Base-by-base conservation (phyloP, 108 stramenopile genomes). In the Schizochytrium sp. region DNA sequence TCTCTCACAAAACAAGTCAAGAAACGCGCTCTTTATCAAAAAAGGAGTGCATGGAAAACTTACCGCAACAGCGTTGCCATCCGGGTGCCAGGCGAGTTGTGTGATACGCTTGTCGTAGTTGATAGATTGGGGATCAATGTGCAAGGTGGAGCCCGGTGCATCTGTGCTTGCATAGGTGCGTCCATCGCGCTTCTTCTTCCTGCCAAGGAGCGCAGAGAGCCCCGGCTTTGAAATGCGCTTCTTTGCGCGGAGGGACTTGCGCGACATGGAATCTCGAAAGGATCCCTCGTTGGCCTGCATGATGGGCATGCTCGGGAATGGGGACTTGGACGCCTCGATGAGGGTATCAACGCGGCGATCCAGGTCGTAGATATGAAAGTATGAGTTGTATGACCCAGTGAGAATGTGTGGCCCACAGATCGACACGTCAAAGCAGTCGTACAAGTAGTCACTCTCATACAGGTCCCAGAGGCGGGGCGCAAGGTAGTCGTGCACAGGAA, bases 371-470 rank as follows among this genome's bases (percentile, higher is more conserved):
- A 89, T 47, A 53, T 60, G 58, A 19, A 89, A 34, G n/a, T 5
- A 10, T 90, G 89, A 87, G 60, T 58, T 60, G 89, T 95, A 95
- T 14, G 92, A 72, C 34, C 95, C 95, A 18, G 94, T 94, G 12
- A 87, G 72, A 55, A 95, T 57, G 69, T 90, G 93, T 72, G 92
- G 88, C 18, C 69, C 72, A n/a, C 88, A 93, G 5, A 90, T 48
- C 44, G 89, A 60, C 16, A 92, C 89, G 88, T 95, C 94, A 72
- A 95, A 95, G 92, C 94, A 94, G 92, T 95, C 95, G 63, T 94
- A 95, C 45, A 95, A 94, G 59, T 60, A 91, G 71, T 95, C 95
- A 63, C 72, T 92, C 57, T 94, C 94, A 92, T 95, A 95, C 21
- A 95, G 90, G 44, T 95, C 90, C 51, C 83, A 72, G 28, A 95